Base-by-base conservation (phyloP, 2,329 filamentous ascomycete species). In the Coniochaeta ligniaria region DNA sequence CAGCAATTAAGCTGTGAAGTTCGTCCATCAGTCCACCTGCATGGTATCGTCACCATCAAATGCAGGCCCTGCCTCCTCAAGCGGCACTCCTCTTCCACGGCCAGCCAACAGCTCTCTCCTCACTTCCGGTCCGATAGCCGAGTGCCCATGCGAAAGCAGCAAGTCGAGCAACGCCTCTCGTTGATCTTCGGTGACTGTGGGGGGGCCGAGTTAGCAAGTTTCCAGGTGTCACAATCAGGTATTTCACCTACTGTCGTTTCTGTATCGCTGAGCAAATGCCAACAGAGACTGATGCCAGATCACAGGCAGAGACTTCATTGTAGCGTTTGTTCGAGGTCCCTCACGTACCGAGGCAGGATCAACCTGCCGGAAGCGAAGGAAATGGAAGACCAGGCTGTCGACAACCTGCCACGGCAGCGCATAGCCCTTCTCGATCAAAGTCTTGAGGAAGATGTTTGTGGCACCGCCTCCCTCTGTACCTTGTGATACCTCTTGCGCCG, bases 221-320 rank as follows among this genome's bases (percentile, higher is more conserved):
- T 38, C n/a, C 12, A 14, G 12, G 16, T 20, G 17, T n/a, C 17
- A n/a, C 14, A 38, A 38, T 38, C 35, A 41, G 16, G 38, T n/a
- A n/a, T n/a, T n/a, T 33, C 2, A 64, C 67, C 60, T 61, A 70
- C 69, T 94, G 73, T 98, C 94, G 67, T 97, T 96, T 70, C 92
- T 88, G 76, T 98, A 99, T 60, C 94, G 83, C 76, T 97, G 90
- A 28, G 95, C 92, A 76, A 99, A 99, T 1, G 91, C 89, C 60
- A 99, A 77, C 33, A 99, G 79, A 67, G 90, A 92, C 77, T 98
- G 94, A 74, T 99, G 95, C 92, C 94, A 99, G 60, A 99, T 86
- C 8, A 99, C 92, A 0, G 96, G 95, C 65, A 98, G 74, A 71
- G 90, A 91, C 70, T 66, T 80, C 74, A 73, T 81, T 12, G 59